phyloP scores from a whole-genome alignment of 371 early-diverging fungal species.

The Chytridium lagenaria region DNA sequence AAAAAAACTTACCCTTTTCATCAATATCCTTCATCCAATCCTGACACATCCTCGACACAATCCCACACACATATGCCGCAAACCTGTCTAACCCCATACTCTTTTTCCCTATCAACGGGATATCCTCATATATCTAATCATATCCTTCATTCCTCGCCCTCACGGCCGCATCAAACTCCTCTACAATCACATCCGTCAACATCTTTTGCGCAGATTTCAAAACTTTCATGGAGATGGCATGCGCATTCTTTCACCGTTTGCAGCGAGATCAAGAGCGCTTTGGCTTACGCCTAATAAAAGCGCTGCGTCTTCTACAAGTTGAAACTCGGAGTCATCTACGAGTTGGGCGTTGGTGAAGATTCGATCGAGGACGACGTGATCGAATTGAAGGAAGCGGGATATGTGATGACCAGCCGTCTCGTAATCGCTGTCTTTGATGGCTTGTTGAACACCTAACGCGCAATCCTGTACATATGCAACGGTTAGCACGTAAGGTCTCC shows the following conservation, averaged over 20 bases:
- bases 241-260: not conserved
- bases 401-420: constrained; percentile 76
- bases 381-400: constrained; percentile 69
- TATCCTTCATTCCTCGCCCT: constrained; percentile 69
- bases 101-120: constrained; percentile 83
- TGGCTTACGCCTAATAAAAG: too few relatives aligned
- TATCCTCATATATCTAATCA: constrained; percentile 84
- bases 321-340: too few relatives aligned
- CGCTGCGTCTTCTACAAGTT: constrained; percentile 42
- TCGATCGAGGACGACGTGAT: constrained; percentile 68
- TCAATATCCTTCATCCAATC: constrained; percentile 62
- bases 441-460: constrained; percentile 73
- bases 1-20: constrained; percentile 21
- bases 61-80: constrained; percentile 80
- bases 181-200: constrained; percentile 72
- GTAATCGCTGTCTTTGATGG: constrained; percentile 71
- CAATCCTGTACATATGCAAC: too few relatives aligned
- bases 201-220: constrained; percentile 66
- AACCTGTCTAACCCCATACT: constrained; percentile 86
- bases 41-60: constrained; percentile 71
- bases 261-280: not conserved
- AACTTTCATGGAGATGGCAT: constrained; percentile 55
- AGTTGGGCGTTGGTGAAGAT: too few relatives aligned
- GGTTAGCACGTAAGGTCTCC: not conserved
- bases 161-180: constrained; percentile 81